These are phyloP conservation scores for Annona squamosa DNA, from an alignment of 164 flowering plant genomes.

Conservation along the genomic window DNA sequence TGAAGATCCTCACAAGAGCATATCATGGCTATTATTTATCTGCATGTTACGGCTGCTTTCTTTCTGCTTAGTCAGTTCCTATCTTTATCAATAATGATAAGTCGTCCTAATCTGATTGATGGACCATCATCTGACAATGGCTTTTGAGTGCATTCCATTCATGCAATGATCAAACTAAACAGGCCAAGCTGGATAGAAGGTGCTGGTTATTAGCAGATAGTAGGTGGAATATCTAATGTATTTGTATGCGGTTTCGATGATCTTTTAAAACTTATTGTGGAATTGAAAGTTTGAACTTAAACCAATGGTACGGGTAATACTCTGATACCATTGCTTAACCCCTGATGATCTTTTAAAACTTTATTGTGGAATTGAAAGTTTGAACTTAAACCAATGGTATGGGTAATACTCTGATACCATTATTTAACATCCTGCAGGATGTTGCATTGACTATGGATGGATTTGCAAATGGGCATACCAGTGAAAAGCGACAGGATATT, in stretches of 20 bases:
- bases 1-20: no score
- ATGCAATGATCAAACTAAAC: background rate
- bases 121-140: background rate
- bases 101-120: background rate
- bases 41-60: background rate
- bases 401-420: background rate
- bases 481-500: conserved; percentile 56
- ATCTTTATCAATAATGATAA: background rate
- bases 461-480: conserved; percentile 35
- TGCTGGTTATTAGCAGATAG: no score
- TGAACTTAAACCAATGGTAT: background rate
- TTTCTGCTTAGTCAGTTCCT: background rate
- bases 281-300: background rate
- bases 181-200: no score
- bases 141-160: background rate
- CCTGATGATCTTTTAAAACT: background rate
- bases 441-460: conserved; percentile 58
- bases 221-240: background rate
- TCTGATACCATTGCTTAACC: conserved; percentile 3
- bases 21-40: background rate
- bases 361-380: background rate
- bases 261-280: background rate
- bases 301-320: background rate
- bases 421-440: conserved; percentile 42
- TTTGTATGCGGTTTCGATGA: background rate